Percentiles rank a stretch among this genome's conserved stretches.
Conservation (phyloP, 768 basidiomycete species). For the Trametes gibbosa region DNA sequence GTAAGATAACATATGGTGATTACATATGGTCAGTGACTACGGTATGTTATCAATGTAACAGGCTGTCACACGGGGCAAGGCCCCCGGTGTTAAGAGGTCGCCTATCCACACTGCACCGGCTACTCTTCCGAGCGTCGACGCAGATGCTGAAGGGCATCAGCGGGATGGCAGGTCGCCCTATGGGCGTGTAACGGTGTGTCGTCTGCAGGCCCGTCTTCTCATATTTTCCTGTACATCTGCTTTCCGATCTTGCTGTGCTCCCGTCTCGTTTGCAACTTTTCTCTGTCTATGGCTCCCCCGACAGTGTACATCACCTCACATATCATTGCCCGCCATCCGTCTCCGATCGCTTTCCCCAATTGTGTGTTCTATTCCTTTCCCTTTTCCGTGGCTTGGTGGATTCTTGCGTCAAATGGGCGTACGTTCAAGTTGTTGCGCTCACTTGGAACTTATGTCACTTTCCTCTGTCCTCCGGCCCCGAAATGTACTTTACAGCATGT, state of each 20-base stretch:
- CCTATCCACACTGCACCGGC: slow-evolving; percentile 14
- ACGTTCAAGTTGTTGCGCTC: too few species aligned
- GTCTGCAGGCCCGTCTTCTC: neutral
- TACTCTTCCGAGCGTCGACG: slow-evolving; percentile 27
- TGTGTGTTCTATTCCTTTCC: neutral
- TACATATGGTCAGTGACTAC: too few species aligned
- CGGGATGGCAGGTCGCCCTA: slow-evolving; percentile 19
- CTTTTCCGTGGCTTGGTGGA: neutral
- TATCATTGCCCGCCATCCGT: neutral
- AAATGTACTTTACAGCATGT: neutral
- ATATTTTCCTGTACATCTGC: neutral
- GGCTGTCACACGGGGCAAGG: too few species aligned
- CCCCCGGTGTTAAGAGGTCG: slow-evolving; percentile 2
- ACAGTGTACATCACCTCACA: slow-evolving; percentile 9
- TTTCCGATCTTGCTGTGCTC: neutral
- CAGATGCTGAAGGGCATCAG: slow-evolving; percentile 31
- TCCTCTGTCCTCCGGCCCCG: too few species aligned
- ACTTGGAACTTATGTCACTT: too few species aligned
- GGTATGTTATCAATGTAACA: too few species aligned
- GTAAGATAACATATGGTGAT: too few species aligned
- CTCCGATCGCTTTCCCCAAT: neutral
- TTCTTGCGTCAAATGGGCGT: neutral
- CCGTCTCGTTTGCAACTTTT: neutral
- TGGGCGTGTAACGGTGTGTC: slow-evolving; percentile 14
- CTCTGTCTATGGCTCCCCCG: neutral